These are phyloP conservation scores for Cryptococcus hybrid DNA, from an alignment of 1,284 basidiomycete species.

Conservation along the genomic window DNA sequence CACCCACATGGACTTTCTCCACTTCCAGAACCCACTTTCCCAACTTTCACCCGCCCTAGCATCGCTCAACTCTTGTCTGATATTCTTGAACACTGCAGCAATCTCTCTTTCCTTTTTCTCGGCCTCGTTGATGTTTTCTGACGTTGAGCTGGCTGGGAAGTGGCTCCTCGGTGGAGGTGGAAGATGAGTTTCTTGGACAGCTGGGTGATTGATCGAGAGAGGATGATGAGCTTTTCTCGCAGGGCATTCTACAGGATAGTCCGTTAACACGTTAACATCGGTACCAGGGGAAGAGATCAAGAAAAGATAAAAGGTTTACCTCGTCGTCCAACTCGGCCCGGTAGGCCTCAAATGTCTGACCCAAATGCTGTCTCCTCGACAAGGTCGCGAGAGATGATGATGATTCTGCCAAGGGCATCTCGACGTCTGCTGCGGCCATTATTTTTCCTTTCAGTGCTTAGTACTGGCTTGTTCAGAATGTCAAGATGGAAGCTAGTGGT, in stretches of 20 bases:
- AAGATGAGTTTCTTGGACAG: conserved; percentile 96
- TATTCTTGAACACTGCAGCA: conserved; percentile 61
- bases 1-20: conserved; percentile 70
- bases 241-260: conserved; percentile 40
- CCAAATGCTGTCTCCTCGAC: conserved; percentile 30
- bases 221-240: conserved; percentile 48
- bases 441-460: too few species aligned
- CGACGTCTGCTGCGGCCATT: too few species aligned
- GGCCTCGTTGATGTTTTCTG: conserved; percentile 54
- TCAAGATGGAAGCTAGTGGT: too few species aligned
- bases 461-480: too few species aligned
- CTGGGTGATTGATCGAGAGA: conserved; percentile 76
- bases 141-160: conserved; percentile 28
- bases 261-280: neutral
- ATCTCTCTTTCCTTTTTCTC: conserved; percentile 70
- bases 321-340: conserved; percentile 43
- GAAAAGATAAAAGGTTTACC: conserved; percentile 22
- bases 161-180: conserved; percentile 74
- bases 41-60: conserved; percentile 56
- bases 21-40: conserved; percentile 66
- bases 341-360: conserved; percentile 42
- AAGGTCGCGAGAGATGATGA: too few species aligned
- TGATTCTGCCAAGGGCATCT: too few species aligned
- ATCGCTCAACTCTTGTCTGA: conserved; percentile 64
- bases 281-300: neutral